phyloP scores from a whole-genome alignment of 2,329 filamentous ascomycete genomes.

The Aureobasidium pullulans region DNA sequence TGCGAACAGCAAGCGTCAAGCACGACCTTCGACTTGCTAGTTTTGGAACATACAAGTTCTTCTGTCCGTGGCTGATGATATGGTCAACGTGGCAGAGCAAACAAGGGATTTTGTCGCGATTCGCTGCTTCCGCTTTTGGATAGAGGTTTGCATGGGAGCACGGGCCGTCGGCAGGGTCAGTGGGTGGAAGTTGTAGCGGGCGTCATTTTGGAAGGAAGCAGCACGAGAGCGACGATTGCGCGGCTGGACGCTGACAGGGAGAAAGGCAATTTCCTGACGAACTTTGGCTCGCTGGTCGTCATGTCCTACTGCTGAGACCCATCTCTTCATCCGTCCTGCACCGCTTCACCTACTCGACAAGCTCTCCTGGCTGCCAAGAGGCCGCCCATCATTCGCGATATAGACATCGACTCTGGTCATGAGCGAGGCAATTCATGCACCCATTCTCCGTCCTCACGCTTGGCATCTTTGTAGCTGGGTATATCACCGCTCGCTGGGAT shows the following conservation, averaged over 20 bases:
- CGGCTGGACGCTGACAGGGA: constrained; percentile 1
- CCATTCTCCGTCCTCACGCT: constrained; percentile 92
- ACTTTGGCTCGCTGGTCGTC: not conserved
- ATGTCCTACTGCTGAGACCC: not conserved
- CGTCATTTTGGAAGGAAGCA: not conserved
- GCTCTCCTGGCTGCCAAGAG: constrained; percentile 8
- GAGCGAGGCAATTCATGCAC: constrained; percentile 63
- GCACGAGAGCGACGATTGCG: constrained; percentile 1
- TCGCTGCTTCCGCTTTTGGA: constrained; percentile 6
- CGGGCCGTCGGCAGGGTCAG: not conserved
- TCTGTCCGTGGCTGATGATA: not conserved
- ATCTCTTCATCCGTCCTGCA: not conserved
- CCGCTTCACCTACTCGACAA: not conserved
- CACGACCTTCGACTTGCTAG: not conserved
- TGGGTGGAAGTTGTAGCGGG: not conserved
- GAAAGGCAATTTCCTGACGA: constrained; percentile 9
- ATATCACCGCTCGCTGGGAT: constrained; percentile 99
- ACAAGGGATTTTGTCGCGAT: not conserved
- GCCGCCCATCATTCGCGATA: constrained; percentile 3
- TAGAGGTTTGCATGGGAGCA: constrained; percentile 1
- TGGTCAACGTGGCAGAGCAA: not conserved
- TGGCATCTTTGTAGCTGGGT: constrained; percentile 98
- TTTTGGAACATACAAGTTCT: not conserved
- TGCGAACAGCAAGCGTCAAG: not conserved
- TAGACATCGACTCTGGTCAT: constrained; percentile 12